Evolutionary conservation across 306 rosid species (phyloP), one percentile per base, ranked within the genome.

Genomic region (Parietaria judaica): DNA sequence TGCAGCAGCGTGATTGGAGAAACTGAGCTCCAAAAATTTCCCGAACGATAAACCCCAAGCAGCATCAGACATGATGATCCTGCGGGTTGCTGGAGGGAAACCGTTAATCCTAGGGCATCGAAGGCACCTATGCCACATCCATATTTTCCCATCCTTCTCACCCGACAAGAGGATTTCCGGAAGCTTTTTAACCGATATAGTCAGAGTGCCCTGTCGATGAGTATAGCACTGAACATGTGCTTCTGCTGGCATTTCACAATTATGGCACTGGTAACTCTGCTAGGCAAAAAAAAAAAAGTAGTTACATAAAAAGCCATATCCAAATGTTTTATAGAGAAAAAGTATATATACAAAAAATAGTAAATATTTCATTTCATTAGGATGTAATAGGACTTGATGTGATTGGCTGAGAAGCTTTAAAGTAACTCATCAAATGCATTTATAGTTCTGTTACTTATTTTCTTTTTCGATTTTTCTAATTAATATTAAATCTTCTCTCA

Each of bases 61-160:
- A 66, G 99, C 99, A 79, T 94, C 95, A 60, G 99, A 88, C 99
- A 94, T 94, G 61, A 94, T 72, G 72, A 94, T 81, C 80, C 99
- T 80, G 37, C 77, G 82, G 56, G 95, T 94, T 53, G 99, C 94
- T 57, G 95, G 95, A 60, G 99, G 99, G 76, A 84, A 94, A n/a
- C 99, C 95, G 67, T 75, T 75, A 69, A 56, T 72, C 70, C 95
- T 82, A 53, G 97, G 99, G 70, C 99, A 94, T 65, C 87, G 83
- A 77, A 94, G 61, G 81, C 99, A 94, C 69, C 99, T 82, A 56
- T 94, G 99, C 99, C 99, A 94, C 97, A 94, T 94, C 99, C 99
- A 94, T 67, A 94, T 88, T 78, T 84, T 94, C 50, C 95, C 97
- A 31, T 94, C 99, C 81, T 71, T 83, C 80, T 94, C 97, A 44